A percentile compares a stretch with the other conserved stretches of the same genome.
phyloP scores from a whole-genome alignment of 106 monocot species.

The Dendrobium chrysotoxum region DNA sequence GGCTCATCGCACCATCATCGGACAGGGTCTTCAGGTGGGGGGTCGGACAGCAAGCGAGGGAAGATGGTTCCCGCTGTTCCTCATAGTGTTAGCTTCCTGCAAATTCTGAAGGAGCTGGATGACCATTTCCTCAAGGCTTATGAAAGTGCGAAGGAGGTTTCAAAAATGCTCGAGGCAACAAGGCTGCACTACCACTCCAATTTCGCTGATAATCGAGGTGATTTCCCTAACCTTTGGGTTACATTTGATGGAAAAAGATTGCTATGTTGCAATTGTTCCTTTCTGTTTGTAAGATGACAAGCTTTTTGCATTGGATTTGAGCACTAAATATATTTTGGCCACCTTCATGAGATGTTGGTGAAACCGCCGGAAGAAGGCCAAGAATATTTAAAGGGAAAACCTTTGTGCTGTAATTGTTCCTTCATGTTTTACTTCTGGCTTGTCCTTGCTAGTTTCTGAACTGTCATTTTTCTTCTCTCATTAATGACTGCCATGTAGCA shows the following conservation, averaged over 20 bases:
- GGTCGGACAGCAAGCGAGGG: slow-evolving; percentile 22
- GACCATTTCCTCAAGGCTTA: slow-evolving; percentile 79
- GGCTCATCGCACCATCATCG: slow-evolving; percentile 30
- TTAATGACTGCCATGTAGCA: neutral
- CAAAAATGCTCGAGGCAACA: slow-evolving; percentile 76
- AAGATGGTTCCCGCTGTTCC: slow-evolving; percentile 17
- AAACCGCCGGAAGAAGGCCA: too few relatives aligned
- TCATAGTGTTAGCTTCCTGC: slow-evolving; percentile 22
- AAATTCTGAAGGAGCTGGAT: slow-evolving; percentile 53
- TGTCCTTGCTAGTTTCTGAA: neutral
- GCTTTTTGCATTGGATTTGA: neutral
- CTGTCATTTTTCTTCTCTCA: neutral
- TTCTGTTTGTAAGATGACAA: neutral
- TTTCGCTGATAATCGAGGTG: slow-evolving; percentile 75
- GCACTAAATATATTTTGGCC: neutral
- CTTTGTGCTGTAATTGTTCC: too few relatives aligned
- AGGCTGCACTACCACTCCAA: slow-evolving; percentile 93
- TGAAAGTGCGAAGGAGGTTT: slow-evolving; percentile 61
- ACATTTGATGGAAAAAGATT: neutral
- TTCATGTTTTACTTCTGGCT: neutral
- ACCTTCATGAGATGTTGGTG: neutral
- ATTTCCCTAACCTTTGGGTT: neutral
- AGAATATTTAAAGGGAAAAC: too few relatives aligned
- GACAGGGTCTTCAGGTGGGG: slow-evolving; percentile 10
- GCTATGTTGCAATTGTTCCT: neutral